phyloP scores from a whole-genome alignment of 2,329 filamentous ascomycete genomes.

The Periconia digitata region DNA sequence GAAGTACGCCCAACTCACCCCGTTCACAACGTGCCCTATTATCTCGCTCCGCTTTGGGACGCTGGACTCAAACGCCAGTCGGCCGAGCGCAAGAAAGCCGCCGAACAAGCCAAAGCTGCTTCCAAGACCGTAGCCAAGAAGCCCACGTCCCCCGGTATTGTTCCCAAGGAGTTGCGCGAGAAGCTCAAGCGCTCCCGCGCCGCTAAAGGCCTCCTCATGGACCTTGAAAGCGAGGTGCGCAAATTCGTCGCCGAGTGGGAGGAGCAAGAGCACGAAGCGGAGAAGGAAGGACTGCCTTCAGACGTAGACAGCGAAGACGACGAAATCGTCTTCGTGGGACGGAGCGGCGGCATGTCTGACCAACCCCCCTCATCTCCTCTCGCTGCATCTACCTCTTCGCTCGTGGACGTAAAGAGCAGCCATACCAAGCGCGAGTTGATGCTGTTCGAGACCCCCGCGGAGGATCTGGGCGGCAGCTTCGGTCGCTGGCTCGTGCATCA shows the following conservation, averaged over 20 bases:
- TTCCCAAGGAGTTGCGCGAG: constrained; percentile 78
- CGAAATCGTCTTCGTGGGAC: constrained; percentile 87
- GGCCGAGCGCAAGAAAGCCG: constrained; percentile 46
- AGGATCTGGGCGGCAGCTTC: constrained; percentile 77
- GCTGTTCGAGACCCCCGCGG: constrained; percentile 77
- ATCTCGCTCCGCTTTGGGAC: constrained; percentile 86
- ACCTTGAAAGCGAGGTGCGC: constrained; percentile 82
- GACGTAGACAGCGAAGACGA: constrained; percentile 67
- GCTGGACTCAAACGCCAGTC: constrained; percentile 49
- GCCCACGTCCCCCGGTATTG: constrained; percentile 50
- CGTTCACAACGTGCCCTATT: constrained; percentile 79
- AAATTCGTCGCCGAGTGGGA: constrained; percentile 69
- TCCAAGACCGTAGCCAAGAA: constrained; percentile 42
- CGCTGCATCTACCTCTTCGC: background rate
- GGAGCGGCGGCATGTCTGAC: constrained; percentile 66
- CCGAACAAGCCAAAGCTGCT: constrained; percentile 35
- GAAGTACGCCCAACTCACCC: constrained; percentile 79
- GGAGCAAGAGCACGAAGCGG: constrained; percentile 51
- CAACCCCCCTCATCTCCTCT: constrained; percentile 44
- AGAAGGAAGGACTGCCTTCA: constrained; percentile 36
- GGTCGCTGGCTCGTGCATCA: constrained; percentile 92
- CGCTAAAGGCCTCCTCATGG: constrained; percentile 77
- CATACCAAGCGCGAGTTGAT: constrained; percentile 65
- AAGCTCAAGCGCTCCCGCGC: constrained; percentile 78
- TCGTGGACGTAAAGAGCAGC: constrained; percentile 39